Conservation (phyloP, 2,329 filamentous ascomycete species). For the Bisporella sp. region DNA sequence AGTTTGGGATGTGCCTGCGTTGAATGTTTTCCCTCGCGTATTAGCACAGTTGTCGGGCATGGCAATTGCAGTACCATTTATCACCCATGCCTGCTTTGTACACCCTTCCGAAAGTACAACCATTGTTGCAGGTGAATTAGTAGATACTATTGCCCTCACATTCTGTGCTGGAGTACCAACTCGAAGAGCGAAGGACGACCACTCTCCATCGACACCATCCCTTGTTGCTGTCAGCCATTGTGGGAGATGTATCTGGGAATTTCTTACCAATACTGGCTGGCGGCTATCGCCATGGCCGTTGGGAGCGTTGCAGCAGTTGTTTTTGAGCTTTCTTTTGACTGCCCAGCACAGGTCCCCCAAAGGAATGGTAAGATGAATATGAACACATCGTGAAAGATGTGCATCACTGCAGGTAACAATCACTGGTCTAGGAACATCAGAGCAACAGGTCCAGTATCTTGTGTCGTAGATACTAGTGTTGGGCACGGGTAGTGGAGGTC, state of each 20-base stretch:
- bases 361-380: background rate
- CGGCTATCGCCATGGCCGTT: constrained; percentile 11
- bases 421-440: background rate
- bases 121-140: constrained; percentile 30
- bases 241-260: background rate
- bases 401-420: background rate
- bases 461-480: too few relatives aligned
- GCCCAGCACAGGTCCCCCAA: background rate
- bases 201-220: constrained; percentile 59
- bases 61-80: constrained; percentile 14
- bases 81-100: constrained; percentile 15
- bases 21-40: constrained; percentile 52
- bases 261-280: constrained; percentile 16
- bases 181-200: constrained; percentile 62
- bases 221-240: constrained; percentile 24
- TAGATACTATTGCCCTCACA: constrained; percentile 32
- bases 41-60: constrained; percentile 30
- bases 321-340: background rate
- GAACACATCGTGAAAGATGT: background rate
- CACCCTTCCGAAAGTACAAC: constrained; percentile 28
- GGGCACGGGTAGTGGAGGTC: too few relatives aligned
- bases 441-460: too few relatives aligned
- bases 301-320: constrained; percentile 2
- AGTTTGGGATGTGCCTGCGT: constrained; percentile 42
- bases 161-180: constrained; percentile 45